Conservation (phyloP, 305 asterid genomes). For the Lippia alba region DNA sequence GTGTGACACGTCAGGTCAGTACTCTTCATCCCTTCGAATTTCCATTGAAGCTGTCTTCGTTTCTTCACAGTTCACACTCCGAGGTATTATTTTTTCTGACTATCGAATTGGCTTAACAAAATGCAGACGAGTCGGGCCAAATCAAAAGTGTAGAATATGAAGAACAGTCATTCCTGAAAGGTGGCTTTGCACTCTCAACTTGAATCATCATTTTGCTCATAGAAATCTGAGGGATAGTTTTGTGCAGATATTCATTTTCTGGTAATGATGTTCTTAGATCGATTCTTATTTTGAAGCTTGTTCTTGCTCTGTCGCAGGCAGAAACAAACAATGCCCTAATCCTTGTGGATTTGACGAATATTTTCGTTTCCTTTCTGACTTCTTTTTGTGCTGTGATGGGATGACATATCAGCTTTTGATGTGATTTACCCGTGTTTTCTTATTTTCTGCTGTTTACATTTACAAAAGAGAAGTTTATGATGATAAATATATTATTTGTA, state of each 20-base stretch:
- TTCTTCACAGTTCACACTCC: neutral
- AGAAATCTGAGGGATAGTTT: neutral
- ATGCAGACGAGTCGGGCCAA: slow-evolving; percentile 32
- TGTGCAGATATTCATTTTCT: neutral
- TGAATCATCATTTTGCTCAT: neutral
- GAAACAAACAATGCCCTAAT: no score
- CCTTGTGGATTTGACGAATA: no score
- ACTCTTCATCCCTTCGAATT: neutral
- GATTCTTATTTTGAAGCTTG: neutral
- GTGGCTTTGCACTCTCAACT: neutral
- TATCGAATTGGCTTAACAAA: neutral
- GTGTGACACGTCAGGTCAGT: slow-evolving; percentile 16
- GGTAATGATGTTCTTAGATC: no score
- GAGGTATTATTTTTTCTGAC: neutral
- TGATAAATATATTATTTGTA: no score
- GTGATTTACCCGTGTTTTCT: no score
- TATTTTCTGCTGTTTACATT: no score
- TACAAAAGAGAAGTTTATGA: no score
- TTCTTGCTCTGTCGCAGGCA: neutral
- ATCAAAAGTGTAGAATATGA: slow-evolving; percentile 8
- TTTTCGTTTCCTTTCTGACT: no score
- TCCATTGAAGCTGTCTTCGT: neutral
- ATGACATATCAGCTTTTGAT: no score
- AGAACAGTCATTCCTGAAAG: neutral
- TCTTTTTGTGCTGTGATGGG: no score